phyloP scores from a whole-genome alignment of 2,329 filamentous ascomycete species.

The Aureobasidium vineae region DNA sequence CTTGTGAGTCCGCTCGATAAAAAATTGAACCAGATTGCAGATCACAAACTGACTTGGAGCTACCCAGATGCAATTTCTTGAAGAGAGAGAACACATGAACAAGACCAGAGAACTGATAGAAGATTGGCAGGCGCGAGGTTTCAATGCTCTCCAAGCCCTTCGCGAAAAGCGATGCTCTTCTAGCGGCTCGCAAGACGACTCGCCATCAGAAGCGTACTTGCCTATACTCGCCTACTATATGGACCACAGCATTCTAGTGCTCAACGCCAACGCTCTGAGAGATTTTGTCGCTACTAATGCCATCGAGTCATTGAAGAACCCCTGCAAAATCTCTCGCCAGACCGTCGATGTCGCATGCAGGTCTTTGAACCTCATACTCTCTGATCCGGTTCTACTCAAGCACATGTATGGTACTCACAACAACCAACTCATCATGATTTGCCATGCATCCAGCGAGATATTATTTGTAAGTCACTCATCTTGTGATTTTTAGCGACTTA shows the following conservation, averaged over 20 bases:
- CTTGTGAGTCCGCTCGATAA: background rate
- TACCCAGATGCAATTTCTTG: background rate
- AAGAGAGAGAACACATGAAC: background rate
- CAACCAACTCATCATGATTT: constrained; percentile 14
- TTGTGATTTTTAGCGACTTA: no score
- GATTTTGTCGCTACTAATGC: background rate
- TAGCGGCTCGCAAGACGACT: background rate
- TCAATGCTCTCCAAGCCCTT: background rate
- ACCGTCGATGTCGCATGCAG: constrained; percentile 15
- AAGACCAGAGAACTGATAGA: background rate
- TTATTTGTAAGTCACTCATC: background rate
- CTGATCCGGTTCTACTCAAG: background rate
- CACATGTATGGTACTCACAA: constrained; percentile 14
- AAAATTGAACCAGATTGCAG: background rate
- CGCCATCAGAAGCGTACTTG: background rate
- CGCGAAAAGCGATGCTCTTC: background rate
- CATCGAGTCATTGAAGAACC: background rate
- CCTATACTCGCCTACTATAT: constrained; percentile 12
- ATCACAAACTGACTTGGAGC: background rate
- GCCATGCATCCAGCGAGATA: constrained; percentile 6
- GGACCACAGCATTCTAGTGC: constrained; percentile 4
- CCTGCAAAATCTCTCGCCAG: background rate
- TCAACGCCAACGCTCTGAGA: constrained; percentile 7
- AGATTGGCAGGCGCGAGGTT: constrained; percentile 5
- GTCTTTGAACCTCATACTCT: background rate